These are phyloP conservation scores for Macrocybe gigantea DNA, from an alignment of 768 basidiomycete species.

Conservation along the genomic window DNA sequence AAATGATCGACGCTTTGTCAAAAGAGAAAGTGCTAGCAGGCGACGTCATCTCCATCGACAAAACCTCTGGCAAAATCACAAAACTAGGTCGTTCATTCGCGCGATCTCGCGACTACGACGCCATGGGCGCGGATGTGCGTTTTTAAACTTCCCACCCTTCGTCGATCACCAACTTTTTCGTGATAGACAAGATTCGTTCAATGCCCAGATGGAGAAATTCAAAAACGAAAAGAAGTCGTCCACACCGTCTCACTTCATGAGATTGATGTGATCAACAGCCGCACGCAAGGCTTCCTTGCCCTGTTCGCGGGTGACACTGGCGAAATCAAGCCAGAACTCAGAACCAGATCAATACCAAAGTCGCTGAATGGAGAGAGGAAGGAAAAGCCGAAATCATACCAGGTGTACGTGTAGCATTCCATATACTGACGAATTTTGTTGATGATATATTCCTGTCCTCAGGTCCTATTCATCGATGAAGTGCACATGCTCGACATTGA, in stretches of 20 bases:
- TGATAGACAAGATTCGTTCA: slow-evolving; percentile 93
- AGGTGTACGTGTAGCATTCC: slow-evolving; percentile 49
- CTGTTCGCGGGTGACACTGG: slow-evolving; percentile 95
- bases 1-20: slow-evolving; percentile 97
- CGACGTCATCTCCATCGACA: slow-evolving; percentile 95
- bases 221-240: slow-evolving; percentile 94
- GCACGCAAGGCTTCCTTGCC: slow-evolving; percentile 97
- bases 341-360: slow-evolving; percentile 95
- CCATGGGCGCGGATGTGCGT: slow-evolving; percentile 97
- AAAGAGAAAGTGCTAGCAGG: slow-evolving; percentile 96
- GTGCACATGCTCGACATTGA: slow-evolving; percentile 99
- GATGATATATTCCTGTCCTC: slow-evolving; percentile 4
- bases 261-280: slow-evolving; percentile 98
- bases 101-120: slow-evolving; percentile 96
- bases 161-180: slow-evolving; percentile 2
- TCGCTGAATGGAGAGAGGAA: slow-evolving; percentile 97
- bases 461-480: slow-evolving; percentile 99
- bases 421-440: background rate
- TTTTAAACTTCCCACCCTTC: background rate
- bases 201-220: slow-evolving; percentile 96
- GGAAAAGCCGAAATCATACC: slow-evolving; percentile 98
- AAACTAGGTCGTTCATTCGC: slow-evolving; percentile 97
- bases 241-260: slow-evolving; percentile 98
- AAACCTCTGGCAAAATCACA: slow-evolving; percentile 92
- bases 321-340: slow-evolving; percentile 95